Evolutionary conservation across 768 basidiomycete genomes (phyloP).

Genomic region (Termitomyces sp.): DNA sequence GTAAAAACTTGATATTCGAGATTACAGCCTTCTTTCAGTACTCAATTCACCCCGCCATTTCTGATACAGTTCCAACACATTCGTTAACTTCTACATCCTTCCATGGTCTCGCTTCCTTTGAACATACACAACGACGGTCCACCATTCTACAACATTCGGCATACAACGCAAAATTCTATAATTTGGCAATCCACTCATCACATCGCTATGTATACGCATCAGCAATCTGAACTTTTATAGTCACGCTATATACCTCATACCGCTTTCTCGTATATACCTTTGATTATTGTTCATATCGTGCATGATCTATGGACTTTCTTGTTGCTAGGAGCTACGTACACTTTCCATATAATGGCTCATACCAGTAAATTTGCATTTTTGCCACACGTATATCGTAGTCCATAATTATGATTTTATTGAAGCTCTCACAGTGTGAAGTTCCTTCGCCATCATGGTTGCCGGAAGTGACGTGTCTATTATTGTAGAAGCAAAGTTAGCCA

Average conservation of each 20-base stretch:
- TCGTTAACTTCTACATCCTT: constrained; percentile 16
- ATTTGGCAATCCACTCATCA: not conserved
- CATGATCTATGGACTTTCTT: constrained; percentile 1
- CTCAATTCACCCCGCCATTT: not conserved
- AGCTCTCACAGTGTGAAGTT: not conserved
- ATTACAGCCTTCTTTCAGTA: not conserved
- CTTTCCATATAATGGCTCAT: not conserved
- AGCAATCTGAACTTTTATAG: constrained; percentile 18
- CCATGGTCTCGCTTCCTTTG: not conserved
- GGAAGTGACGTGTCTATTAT: constrained; percentile 28
- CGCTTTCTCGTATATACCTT: constrained; percentile 14
- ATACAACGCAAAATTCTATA: not conserved
- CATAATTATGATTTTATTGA: not conserved
- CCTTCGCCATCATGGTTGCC: not conserved
- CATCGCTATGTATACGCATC: constrained; percentile 15
- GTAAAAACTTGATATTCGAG: constrained; percentile 12
- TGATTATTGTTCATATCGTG: constrained; percentile 12
- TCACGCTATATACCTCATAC: constrained; percentile 19
- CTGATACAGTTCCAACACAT: constrained; percentile 14
- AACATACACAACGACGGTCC: constrained; percentile 1
- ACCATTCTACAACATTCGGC: constrained; percentile 11
- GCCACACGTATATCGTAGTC: constrained; percentile 1
- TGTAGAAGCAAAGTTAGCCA: constrained; percentile 27
- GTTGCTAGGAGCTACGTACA: constrained; percentile 2
- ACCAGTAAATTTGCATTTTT: not conserved